phyloP scores from a whole-genome alignment of 805 yeast genomes.

The Hanseniaspora singularis region DNA sequence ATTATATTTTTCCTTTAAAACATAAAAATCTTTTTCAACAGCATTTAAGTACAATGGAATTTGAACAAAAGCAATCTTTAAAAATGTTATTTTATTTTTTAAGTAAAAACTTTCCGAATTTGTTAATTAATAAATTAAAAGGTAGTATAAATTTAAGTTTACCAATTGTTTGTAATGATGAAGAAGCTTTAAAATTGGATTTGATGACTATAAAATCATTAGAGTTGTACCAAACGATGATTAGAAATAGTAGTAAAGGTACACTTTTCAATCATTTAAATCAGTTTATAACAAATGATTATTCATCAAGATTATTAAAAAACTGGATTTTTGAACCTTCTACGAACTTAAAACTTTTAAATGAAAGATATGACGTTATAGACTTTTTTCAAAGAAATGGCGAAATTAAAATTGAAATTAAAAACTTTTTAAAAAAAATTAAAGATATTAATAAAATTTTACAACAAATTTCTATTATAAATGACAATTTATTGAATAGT shows the following conservation, averaged over 20 bases:
- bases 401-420: constrained; percentile 26
- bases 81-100: constrained; percentile 55
- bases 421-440: constrained; percentile 30
- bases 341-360: constrained; percentile 44
- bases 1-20: constrained; percentile 30
- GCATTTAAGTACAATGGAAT: constrained; percentile 24
- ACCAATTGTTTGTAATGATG: constrained; percentile 48
- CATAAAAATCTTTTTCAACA: constrained; percentile 23
- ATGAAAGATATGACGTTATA: constrained; percentile 44
- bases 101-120: constrained; percentile 59
- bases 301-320: constrained; percentile 68
- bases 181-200: constrained; percentile 49
- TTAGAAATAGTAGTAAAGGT: constrained; percentile 49
- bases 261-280: constrained; percentile 59
- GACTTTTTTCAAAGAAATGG: constrained; percentile 30
- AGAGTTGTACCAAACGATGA: constrained; percentile 51
- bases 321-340: constrained; percentile 80
- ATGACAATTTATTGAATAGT: too few species aligned
- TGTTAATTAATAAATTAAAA: constrained; percentile 22
- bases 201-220: constrained; percentile 64
- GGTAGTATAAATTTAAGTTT: constrained; percentile 43
- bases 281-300: constrained; percentile 55
- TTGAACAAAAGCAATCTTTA: constrained; percentile 48
- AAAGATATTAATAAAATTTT: constrained; percentile 51
- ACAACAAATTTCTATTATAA: constrained; percentile 45